Evolutionary conservation across 352 stramenopile genomes (phyloP).

Genomic region (Blastocystis sp.): DNA sequence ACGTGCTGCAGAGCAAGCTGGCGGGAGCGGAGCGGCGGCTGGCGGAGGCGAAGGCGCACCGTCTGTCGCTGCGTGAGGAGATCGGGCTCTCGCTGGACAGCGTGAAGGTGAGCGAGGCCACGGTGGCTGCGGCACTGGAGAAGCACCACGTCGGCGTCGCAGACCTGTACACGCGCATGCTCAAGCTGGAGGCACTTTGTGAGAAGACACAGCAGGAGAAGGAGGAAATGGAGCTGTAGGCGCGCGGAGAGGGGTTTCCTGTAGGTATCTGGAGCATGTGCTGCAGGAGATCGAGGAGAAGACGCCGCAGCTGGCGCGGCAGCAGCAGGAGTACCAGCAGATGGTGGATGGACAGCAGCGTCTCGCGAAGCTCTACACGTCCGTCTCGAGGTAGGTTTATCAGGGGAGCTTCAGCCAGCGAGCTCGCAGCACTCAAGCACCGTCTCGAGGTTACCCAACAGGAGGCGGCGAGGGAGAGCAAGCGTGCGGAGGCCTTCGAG

Average conservation of each 20-base stretch:
- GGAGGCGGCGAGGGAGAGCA: slow-evolving; percentile 64
- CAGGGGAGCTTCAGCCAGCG: background rate
- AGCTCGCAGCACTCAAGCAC: slow-evolving; percentile 67
- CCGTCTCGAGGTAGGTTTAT: slow-evolving; percentile 64
- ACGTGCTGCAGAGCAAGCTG: background rate
- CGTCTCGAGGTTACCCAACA: slow-evolving; percentile 63
- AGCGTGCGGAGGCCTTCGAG: slow-evolving; percentile 68
- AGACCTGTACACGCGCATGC: slow-evolving; percentile 76
- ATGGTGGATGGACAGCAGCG: slow-evolving; percentile 73
- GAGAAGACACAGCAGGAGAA: slow-evolving; percentile 57
- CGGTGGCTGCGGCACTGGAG: background rate
- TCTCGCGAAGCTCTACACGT: slow-evolving; percentile 68
- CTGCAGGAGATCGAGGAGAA: slow-evolving; percentile 80
- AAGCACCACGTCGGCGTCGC: slow-evolving; percentile 68
- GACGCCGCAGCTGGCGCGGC: slow-evolving; percentile 74
- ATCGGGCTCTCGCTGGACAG: background rate
- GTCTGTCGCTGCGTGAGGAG: slow-evolving; percentile 10
- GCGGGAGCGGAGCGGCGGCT: background rate
- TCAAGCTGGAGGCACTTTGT: slow-evolving; percentile 75
- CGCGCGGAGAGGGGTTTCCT: slow-evolving; percentile 73
- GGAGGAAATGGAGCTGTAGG: slow-evolving; percentile 32
- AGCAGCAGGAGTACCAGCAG: slow-evolving; percentile 78
- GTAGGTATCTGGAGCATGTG: slow-evolving; percentile 77
- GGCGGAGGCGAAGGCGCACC: background rate
- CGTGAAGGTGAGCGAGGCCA: background rate